Evolutionary conservation across 768 basidiomycete genomes (phyloP).

Genomic region (Dictyophora rubrovolvata): DNA sequence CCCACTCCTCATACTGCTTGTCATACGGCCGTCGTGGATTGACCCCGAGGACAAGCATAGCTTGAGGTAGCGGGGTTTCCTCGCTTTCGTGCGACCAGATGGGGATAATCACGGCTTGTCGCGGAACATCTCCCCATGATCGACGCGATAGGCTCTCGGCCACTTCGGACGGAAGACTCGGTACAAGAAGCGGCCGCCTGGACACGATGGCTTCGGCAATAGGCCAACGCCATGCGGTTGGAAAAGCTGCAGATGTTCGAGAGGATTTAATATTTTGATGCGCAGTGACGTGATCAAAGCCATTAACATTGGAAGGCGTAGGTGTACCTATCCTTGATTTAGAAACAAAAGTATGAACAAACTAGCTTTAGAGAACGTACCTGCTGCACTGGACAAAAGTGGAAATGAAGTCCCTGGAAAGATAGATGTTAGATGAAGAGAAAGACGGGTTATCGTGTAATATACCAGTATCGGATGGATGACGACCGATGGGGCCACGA

Average conservation of each 20-base stretch:
- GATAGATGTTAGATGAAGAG: not conserved
- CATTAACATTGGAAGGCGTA: too few species aligned
- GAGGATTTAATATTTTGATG: not conserved
- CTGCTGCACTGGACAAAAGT: not conserved
- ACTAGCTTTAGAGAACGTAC: not conserved
- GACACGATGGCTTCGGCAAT: constrained; percentile 6
- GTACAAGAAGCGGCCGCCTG: constrained; percentile 8
- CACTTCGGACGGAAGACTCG: constrained; percentile 10
- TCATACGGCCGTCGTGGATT: constrained; percentile 19
- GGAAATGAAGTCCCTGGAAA: not conserved
- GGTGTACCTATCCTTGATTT: too few species aligned
- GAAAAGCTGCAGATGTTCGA: not conserved
- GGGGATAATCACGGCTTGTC: constrained; percentile 17
- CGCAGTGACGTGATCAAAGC: not conserved
- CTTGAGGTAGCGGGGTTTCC: constrained; percentile 10
- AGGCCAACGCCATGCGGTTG: constrained; percentile 3
- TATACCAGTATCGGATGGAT: not conserved
- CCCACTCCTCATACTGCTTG: constrained; percentile 14
- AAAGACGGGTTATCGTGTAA: not conserved
- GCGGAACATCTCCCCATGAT: constrained; percentile 15
- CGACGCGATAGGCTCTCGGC: constrained; percentile 9
- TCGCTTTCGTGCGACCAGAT: constrained; percentile 12
- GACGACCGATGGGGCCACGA: not conserved
- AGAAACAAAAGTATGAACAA: too few species aligned
- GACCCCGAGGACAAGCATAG: constrained; percentile 18